Evolutionary conservation across 2,329 filamentous ascomycete genomes (phyloP).

Genomic region (Hortaea sp.): DNA sequence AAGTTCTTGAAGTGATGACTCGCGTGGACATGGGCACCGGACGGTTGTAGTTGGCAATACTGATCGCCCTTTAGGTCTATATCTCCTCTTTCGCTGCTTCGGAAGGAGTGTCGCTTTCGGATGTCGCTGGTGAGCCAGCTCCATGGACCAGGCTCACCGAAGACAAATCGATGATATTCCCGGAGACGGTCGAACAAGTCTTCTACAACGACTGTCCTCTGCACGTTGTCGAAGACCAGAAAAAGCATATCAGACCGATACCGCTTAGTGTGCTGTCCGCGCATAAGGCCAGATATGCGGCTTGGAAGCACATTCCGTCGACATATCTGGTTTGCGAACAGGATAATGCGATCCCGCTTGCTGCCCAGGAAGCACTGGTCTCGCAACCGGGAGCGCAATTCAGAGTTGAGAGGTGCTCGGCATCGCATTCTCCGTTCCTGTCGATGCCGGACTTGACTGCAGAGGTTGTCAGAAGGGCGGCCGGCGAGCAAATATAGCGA

Average conservation of each 20-base stretch:
- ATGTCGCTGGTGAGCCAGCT: slow-evolving; percentile 8
- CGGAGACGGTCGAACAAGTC: slow-evolving; percentile 5
- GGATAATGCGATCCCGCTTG: slow-evolving; percentile 29
- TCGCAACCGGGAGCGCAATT: slow-evolving; percentile 10
- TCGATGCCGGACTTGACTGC: slow-evolving; percentile 16
- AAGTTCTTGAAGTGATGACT: too few species aligned
- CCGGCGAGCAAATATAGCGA: slow-evolving; percentile 4
- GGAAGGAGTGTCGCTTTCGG: slow-evolving; percentile 10
- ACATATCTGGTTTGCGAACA: slow-evolving; percentile 33
- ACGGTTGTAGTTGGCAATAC: too few species aligned
- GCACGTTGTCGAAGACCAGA: slow-evolving; percentile 4
- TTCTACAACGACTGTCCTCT: slow-evolving; percentile 17
- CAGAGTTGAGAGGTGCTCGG: slow-evolving; percentile 13
- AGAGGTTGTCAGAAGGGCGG: slow-evolving; percentile 10
- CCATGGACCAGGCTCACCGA: slow-evolving; percentile 2
- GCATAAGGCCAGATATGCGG: slow-evolving; percentile 18
- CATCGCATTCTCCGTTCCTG: slow-evolving; percentile 20
- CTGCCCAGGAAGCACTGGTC: slow-evolving; percentile 29
- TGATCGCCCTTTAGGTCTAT: slow-evolving; percentile 9
- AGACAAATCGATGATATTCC: background rate
- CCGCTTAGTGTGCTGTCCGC: slow-evolving; percentile 14
- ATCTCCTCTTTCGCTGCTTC: slow-evolving; percentile 15
- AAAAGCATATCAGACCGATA: slow-evolving; percentile 1
- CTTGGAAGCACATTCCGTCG: slow-evolving; percentile 30
- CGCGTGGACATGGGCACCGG: too few species aligned